Evolutionary conservation across 1,284 basidiomycete genomes (phyloP).

Genomic region (Trichosporon ovoides): DNA sequence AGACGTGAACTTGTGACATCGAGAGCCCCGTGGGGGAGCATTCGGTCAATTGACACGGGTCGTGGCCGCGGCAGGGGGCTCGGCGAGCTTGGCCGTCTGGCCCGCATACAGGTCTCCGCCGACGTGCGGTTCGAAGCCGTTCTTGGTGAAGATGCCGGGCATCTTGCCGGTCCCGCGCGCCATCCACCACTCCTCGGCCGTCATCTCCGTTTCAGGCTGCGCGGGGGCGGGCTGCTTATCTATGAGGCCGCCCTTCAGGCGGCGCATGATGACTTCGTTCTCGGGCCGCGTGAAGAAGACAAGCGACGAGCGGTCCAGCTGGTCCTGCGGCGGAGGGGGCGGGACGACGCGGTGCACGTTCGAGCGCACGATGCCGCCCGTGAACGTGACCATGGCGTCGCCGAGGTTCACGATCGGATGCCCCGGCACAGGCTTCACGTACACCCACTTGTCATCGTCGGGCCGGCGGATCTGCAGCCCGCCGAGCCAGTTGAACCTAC

Average conservation of each 20-base stretch:
- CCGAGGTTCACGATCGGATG: constrained; percentile 61
- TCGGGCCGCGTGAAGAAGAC: constrained; percentile 62
- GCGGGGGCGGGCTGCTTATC: constrained; percentile 21
- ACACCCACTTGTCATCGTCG: constrained; percentile 61
- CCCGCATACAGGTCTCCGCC: constrained; percentile 17
- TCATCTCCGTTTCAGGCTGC: constrained; percentile 21
- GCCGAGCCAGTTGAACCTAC: constrained; percentile 57
- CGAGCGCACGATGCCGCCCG: constrained; percentile 55
- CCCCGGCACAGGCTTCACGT: constrained; percentile 59
- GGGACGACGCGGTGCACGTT: constrained; percentile 41
- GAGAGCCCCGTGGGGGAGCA: not conserved
- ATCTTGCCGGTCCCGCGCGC: constrained; percentile 25
- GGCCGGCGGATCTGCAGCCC: constrained; percentile 64
- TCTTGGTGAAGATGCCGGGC: constrained; percentile 26
- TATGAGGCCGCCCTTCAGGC: constrained; percentile 28
- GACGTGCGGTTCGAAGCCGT: constrained; percentile 21
- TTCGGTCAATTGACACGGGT: not conserved
- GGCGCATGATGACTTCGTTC: constrained; percentile 51
- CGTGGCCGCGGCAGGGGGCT: not conserved
- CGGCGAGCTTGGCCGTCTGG: constrained; percentile 1
- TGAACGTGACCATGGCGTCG: constrained; percentile 58
- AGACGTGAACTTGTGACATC: not conserved
- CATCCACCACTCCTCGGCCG: constrained; percentile 31
- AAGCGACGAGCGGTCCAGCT: constrained; percentile 56
- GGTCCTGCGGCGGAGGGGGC: constrained; percentile 53